Percentiles rank a stretch among this genome's conserved stretches.
These are phyloP conservation scores for Hemisphaericaspora lyxosophila DNA, from an alignment of 1,139 yeast species.

Conservation along the genomic window DNA sequence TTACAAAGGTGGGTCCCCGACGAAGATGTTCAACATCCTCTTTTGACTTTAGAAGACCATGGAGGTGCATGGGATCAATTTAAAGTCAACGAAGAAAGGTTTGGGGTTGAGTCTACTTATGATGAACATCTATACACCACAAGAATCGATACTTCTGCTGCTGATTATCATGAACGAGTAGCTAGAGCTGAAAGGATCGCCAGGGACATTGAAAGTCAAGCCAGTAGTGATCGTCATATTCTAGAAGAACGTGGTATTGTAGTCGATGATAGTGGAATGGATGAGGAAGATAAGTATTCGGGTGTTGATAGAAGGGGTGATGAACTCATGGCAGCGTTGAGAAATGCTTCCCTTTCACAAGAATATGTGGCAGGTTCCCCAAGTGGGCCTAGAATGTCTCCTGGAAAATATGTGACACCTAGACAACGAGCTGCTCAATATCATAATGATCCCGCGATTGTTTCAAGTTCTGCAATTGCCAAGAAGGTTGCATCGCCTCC, in stretches of 20 bases:
- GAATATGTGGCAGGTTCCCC: slow-evolving; percentile 11
- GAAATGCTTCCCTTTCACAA: slow-evolving; percentile 26
- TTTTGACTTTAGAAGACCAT: slow-evolving; percentile 42
- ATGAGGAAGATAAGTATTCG: slow-evolving; percentile 94
- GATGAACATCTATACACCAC: slow-evolving; percentile 93
- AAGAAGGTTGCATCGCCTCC: slow-evolving; percentile 10
- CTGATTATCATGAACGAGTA: slow-evolving; percentile 67
- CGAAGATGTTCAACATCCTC: slow-evolving; percentile 29
- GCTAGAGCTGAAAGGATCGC: slow-evolving; percentile 79
- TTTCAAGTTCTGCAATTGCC: slow-evolving; percentile 48
- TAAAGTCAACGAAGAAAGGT: slow-evolving; percentile 81
- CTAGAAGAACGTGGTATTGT: slow-evolving; percentile 87
- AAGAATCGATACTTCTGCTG: slow-evolving; percentile 68
- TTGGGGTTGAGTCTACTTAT: slow-evolving; percentile 83
- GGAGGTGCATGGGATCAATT: slow-evolving; percentile 82
- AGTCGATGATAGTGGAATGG: slow-evolving; percentile 82
- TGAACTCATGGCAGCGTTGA: slow-evolving; percentile 63
- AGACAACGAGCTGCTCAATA: slow-evolving; percentile 63
- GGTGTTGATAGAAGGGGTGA: slow-evolving; percentile 75
- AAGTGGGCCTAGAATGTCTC: slow-evolving; percentile 5
- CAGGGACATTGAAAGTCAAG: slow-evolving; percentile 71
- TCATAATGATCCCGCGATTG: slow-evolving; percentile 77
- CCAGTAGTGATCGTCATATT: slow-evolving; percentile 71
- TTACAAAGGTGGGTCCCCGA: slow-evolving; percentile 88
- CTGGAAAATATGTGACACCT: slow-evolving; percentile 60